Conservation (phyloP, 257 asterid genomes). For the Perilla frutescens region DNA sequence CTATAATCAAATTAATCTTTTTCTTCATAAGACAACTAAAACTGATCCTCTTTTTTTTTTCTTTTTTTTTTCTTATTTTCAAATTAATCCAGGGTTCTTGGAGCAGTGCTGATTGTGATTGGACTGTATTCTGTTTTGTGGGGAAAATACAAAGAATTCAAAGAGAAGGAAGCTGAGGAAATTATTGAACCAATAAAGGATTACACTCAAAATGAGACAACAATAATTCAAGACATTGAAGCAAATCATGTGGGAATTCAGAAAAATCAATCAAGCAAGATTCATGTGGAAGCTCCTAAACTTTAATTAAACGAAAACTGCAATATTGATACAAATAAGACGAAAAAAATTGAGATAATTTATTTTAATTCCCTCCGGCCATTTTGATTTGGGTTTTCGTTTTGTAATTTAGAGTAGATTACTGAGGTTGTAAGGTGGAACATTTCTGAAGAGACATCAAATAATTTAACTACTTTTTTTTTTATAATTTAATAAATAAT, state of each 20-base stretch:
- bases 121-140: slow-evolving; percentile 62
- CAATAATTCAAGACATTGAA: slow-evolving; percentile 57
- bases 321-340: neutral
- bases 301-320: slow-evolving; percentile 26
- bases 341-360: too few relatives aligned
- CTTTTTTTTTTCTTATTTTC: neutral
- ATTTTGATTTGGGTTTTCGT: slow-evolving; percentile 8
- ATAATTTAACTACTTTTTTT: neutral
- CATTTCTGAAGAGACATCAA: slow-evolving; percentile 17
- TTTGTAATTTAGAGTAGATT: neutral
- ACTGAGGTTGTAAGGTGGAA: slow-evolving; percentile 33
- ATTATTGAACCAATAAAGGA: slow-evolving; percentile 43
- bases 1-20: neutral
- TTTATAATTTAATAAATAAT: neutral
- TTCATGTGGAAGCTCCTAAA: slow-evolving; percentile 46
- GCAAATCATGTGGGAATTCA: slow-evolving; percentile 47
- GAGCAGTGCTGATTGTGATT: slow-evolving; percentile 57
- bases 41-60: neutral
- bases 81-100: slow-evolving; percentile 49
- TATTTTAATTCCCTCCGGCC: neutral
- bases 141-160: slow-evolving; percentile 61
- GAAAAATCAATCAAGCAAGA: slow-evolving; percentile 34
- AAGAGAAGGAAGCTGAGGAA: slow-evolving; percentile 47
- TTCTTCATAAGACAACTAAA: too few relatives aligned
- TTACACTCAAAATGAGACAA: slow-evolving; percentile 17